Conservation (phyloP, 345 rosid genomes). For the Diplotaxis tenuifolia region DNA sequence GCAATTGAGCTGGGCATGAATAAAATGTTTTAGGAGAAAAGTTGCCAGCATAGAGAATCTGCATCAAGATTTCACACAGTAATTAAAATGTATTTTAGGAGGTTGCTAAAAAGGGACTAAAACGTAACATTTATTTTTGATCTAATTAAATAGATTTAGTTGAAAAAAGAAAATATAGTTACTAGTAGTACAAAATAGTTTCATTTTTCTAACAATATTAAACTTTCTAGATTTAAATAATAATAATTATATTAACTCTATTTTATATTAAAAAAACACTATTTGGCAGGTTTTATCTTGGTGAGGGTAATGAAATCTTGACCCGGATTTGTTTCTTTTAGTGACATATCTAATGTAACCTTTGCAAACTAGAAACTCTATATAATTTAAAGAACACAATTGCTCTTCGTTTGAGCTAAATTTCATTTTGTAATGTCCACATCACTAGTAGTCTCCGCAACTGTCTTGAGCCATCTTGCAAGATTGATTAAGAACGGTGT, state of each 20-base stretch:
- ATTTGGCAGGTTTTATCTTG: not conserved
- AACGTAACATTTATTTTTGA: not conserved
- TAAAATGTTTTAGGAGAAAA: too few relatives aligned
- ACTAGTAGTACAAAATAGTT: not conserved
- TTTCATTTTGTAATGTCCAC: conserved; percentile 32
- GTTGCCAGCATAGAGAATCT: too few relatives aligned
- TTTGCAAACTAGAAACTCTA: conserved; percentile 46
- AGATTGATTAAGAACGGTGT: conserved; percentile 61
- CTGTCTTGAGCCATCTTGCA: conserved; percentile 61
- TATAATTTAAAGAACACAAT: not conserved
- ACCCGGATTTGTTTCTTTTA: not conserved
- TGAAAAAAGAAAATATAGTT: not conserved
- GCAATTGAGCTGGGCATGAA: too few relatives aligned
- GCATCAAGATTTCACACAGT: too few relatives aligned
- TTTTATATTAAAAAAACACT: not conserved
- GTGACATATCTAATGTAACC: conserved; percentile 52
- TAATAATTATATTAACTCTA: not conserved
- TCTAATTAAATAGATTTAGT: too few relatives aligned
- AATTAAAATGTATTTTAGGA: too few relatives aligned
- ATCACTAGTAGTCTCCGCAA: conserved; percentile 25
- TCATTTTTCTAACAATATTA: not conserved
- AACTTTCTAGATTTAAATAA: not conserved
- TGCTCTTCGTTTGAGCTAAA: conserved; percentile 22
- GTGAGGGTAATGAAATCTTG: not conserved
- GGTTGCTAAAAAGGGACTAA: not conserved